phyloP scores from a whole-genome alignment of 345 rosid species.

The Murraya paniculata region DNA sequence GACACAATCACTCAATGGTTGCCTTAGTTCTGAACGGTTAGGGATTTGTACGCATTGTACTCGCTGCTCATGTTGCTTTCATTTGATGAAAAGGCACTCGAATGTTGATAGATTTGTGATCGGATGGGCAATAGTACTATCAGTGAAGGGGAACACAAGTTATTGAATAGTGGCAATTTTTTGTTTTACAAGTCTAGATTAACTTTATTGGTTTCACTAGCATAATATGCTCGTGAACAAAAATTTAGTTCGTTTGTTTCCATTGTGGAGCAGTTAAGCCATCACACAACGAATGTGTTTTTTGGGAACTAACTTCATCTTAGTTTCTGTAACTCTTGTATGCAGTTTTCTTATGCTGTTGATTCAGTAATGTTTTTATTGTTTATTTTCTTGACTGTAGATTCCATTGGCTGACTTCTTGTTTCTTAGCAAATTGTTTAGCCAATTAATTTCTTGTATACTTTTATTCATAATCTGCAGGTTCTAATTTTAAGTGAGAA shows the following conservation, averaged over 20 bases:
- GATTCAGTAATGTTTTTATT: background rate
- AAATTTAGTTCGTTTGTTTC: background rate
- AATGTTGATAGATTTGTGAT: background rate
- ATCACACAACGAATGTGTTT: background rate
- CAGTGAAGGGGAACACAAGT: background rate
- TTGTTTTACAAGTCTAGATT: background rate
- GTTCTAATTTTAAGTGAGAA: slow-evolving; percentile 83
- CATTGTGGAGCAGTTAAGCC: background rate
- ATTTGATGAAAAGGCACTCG: background rate
- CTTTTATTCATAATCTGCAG: slow-evolving; percentile 32
- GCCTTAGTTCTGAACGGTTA: background rate
- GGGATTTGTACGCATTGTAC: background rate
- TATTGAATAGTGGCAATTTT: background rate
- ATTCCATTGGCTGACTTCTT: background rate
- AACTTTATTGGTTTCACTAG: background rate
- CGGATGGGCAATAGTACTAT: background rate
- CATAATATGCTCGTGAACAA: background rate
- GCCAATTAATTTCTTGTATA: slow-evolving; percentile 9
- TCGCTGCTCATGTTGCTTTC: background rate
- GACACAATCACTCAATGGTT: background rate
- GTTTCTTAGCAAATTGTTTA: slow-evolving; percentile 2
- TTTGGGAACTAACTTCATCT: background rate
- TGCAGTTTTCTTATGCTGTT: background rate
- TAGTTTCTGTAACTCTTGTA: background rate
- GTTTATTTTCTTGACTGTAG: background rate